Conservation (phyloP, 164 flowering plant genomes). For the Umbilicus rupestris region DNA sequence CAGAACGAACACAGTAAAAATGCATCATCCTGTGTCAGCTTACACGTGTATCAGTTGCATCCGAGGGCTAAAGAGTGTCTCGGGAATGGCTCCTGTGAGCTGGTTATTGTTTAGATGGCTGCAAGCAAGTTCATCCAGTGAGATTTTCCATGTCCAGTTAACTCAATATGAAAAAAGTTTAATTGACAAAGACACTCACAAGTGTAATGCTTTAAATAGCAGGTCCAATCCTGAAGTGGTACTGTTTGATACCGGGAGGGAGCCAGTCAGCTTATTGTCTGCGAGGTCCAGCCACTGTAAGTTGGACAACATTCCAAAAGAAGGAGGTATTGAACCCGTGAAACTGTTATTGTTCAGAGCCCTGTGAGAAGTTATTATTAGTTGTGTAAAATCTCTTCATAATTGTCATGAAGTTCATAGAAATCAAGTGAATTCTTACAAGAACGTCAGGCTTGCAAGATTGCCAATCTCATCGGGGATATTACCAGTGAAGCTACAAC, state of each 20-base stretch:
- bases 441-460: constrained; percentile 23
- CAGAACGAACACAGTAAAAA: background rate
- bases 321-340: constrained; percentile 39
- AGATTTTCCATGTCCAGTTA: background rate
- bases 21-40: constrained; percentile 12
- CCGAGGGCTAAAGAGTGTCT: constrained; percentile 35
- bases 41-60: constrained; percentile 54
- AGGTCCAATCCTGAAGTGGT: constrained; percentile 42
- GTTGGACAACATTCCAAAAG: constrained; percentile 36
- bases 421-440: constrained; percentile 31
- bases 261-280: constrained; percentile 39
- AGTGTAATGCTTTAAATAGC: constrained; percentile 38
- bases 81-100: constrained; percentile 37
- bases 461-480: constrained; percentile 55
- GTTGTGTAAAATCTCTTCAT: background rate
- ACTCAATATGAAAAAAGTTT: background rate
- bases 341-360: constrained; percentile 17
- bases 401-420: background rate
- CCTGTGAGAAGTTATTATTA: background rate
- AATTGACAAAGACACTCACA: constrained; percentile 25
- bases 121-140: constrained; percentile 1
- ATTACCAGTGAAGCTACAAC: constrained; percentile 55
- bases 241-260: constrained; percentile 41
- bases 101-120: constrained; percentile 49
- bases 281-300: constrained; percentile 55